phyloP scores from a whole-genome alignment of 2,329 filamentous ascomycete species.

The Alternaria angustiovoidea region DNA sequence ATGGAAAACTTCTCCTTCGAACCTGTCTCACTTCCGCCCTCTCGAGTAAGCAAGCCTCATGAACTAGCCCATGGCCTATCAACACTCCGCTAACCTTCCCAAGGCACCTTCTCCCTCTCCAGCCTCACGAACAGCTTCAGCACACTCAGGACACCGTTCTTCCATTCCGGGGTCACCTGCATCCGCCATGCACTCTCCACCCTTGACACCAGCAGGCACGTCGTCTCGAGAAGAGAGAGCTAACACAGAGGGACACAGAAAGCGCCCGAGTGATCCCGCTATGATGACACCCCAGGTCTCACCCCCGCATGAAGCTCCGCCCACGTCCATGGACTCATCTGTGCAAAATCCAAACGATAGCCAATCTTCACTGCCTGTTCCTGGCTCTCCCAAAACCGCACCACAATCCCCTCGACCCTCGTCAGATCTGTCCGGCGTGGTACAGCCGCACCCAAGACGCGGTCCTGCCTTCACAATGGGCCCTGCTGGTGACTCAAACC shows the following conservation, averaged over 20 bases:
- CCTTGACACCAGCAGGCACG: slow-evolving; percentile 85
- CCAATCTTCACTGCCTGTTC: slow-evolving; percentile 32
- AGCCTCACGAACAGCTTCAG: slow-evolving; percentile 55
- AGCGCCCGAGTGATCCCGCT: slow-evolving; percentile 54
- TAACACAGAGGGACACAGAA: slow-evolving; percentile 45
- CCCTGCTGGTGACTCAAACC: slow-evolving; percentile 62
- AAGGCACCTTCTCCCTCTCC: slow-evolving; percentile 59
- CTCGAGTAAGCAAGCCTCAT: slow-evolving; percentile 69
- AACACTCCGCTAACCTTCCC: slow-evolving; percentile 33
- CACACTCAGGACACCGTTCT: slow-evolving; percentile 58
- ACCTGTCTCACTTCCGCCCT: slow-evolving; percentile 85
- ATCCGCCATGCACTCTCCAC: slow-evolving; percentile 83
- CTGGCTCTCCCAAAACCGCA: slow-evolving; percentile 39
- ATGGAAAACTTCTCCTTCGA: slow-evolving; percentile 91
- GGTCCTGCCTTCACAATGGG: slow-evolving; percentile 65
- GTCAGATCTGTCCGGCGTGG: slow-evolving; percentile 54
- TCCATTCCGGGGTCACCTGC: slow-evolving; percentile 71
- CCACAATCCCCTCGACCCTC: slow-evolving; percentile 53
- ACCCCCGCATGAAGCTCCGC: slow-evolving; percentile 63
- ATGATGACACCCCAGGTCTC: slow-evolving; percentile 66
- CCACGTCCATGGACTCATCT: slow-evolving; percentile 51
- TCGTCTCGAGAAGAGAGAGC: slow-evolving; percentile 63
- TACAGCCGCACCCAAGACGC: slow-evolving; percentile 58
- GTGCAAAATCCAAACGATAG: slow-evolving; percentile 32
- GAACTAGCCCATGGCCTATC: slow-evolving; percentile 2